Conservation (phyloP, 257 asterid species). For the Solanum commersonii region DNA sequence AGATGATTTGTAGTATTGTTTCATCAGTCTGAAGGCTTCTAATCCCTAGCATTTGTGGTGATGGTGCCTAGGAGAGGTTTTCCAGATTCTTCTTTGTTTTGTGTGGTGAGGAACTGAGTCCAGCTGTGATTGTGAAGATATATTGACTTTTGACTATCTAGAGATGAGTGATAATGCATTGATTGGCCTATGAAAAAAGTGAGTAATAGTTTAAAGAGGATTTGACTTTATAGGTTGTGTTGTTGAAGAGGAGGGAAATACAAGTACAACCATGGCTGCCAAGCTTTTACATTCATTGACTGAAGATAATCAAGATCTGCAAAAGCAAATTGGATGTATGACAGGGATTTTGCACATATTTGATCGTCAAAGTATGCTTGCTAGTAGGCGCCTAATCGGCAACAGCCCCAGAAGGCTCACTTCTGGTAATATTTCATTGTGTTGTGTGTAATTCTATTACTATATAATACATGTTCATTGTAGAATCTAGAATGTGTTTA, state of each 20-base stretch:
- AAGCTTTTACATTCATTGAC: conserved; percentile 72
- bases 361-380: conserved; percentile 53
- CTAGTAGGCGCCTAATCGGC: conserved; percentile 41
- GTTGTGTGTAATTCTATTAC: not conserved
- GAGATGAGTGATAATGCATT: not conserved
- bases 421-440: conserved; percentile 36
- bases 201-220: not conserved
- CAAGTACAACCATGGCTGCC: conserved; percentile 53
- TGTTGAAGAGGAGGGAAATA: conserved; percentile 4
- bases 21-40: not conserved
- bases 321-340: conserved; percentile 93
- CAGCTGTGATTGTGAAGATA: not conserved
- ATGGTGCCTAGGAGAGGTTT: not conserved
- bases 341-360: conserved; percentile 77
- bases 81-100: not conserved
- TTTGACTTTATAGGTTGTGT: not conserved
- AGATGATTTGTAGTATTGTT: not conserved
- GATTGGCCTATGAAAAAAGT: not conserved
- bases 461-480: not conserved
- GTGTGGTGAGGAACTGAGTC: not conserved
- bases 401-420: conserved; percentile 33
- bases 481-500: not conserved
- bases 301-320: conserved; percentile 75
- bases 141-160: not conserved
- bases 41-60: not conserved